These are phyloP conservation scores for Alternaria conjuncta DNA, from an alignment of 2,329 filamentous ascomycete species.

Conservation along the genomic window DNA sequence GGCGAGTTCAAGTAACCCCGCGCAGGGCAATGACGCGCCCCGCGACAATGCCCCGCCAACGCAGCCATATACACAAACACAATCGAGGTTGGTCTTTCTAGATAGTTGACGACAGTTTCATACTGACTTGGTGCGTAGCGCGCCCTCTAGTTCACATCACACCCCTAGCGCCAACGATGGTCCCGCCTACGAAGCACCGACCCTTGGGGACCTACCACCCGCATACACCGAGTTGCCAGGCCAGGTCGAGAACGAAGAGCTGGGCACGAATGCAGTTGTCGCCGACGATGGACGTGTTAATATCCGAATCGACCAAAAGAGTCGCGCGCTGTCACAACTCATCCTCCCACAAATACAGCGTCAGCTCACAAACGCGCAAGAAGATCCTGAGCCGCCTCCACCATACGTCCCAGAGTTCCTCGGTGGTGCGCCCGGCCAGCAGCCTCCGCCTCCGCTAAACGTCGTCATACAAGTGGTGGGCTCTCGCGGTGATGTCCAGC, in stretches of 20 bases:
- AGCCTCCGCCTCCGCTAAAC: slow-evolving; percentile 56
- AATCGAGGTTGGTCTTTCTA: slow-evolving; percentile 14
- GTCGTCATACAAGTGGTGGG: slow-evolving; percentile 59
- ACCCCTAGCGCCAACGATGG: slow-evolving; percentile 20
- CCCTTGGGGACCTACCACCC: slow-evolving; percentile 40
- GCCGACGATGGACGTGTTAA: slow-evolving; percentile 50
- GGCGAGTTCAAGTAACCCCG: slow-evolving; percentile 28
- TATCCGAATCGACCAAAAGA: slow-evolving; percentile 50
- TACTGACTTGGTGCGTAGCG: slow-evolving; percentile 23
- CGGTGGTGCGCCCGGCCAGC: slow-evolving; percentile 67
- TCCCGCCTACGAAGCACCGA: slow-evolving; percentile 21
- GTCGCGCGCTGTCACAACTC: slow-evolving; percentile 44
- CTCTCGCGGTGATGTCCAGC: slow-evolving; percentile 58
- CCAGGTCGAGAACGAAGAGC: slow-evolving; percentile 48
- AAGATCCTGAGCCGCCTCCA: slow-evolving; percentile 65
- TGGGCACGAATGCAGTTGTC: slow-evolving; percentile 55
- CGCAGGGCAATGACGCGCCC: slow-evolving; percentile 19
- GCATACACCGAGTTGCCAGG: slow-evolving; percentile 52
- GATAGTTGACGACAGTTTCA: neutral
- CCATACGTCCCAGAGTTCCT: slow-evolving; percentile 77
- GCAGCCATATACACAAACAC: slow-evolving; percentile 17
- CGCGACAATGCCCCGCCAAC: slow-evolving; percentile 28
- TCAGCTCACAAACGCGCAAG: slow-evolving; percentile 50
- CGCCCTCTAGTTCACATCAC: slow-evolving; percentile 16
- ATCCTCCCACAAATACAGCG: slow-evolving; percentile 48